These are phyloP conservation scores for Myxozyma vanderwaltii DNA, from an alignment of 805 yeast genomes.

Conservation along the genomic window DNA sequence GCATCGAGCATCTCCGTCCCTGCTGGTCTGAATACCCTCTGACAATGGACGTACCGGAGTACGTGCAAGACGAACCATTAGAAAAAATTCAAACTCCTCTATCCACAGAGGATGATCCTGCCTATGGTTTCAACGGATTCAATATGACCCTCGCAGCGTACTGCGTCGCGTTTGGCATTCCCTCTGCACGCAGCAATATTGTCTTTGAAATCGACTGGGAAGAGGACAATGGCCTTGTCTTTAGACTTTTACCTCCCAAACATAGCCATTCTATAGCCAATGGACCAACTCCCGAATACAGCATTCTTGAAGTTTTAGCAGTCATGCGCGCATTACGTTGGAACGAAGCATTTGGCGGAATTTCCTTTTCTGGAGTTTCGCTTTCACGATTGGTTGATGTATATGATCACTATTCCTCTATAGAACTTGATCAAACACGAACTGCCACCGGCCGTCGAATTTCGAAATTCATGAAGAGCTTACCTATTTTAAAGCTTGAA, in stretches of 20 bases:
- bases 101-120: background rate
- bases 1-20: conserved; percentile 32
- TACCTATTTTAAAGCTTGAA: conserved; percentile 29
- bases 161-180: conserved; percentile 36
- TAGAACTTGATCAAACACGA: conserved; percentile 32
- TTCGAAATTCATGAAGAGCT: conserved; percentile 27
- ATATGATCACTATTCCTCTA: conserved; percentile 27
- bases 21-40: conserved; percentile 36
- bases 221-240: conserved; percentile 29
- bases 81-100: conserved; percentile 3
- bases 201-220: conserved; percentile 25
- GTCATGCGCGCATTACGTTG: conserved; percentile 35
- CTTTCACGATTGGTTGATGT: conserved; percentile 25
- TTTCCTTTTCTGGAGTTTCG: conserved; percentile 33
- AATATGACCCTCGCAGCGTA: conserved; percentile 36
- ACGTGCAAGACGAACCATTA: conserved; percentile 34
- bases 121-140: conserved; percentile 30
- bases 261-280: background rate
- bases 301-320: conserved; percentile 32
- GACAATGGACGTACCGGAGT: conserved; percentile 34
- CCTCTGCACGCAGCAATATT: conserved; percentile 22
- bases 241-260: conserved; percentile 29
- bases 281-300: conserved; percentile 11
- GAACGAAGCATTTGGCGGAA: conserved; percentile 35
- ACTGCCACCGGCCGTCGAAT: conserved; percentile 31